These are phyloP conservation scores for Violaceomyces palustris DNA, from an alignment of 1,284 basidiomycete species.

Conservation along the genomic window DNA sequence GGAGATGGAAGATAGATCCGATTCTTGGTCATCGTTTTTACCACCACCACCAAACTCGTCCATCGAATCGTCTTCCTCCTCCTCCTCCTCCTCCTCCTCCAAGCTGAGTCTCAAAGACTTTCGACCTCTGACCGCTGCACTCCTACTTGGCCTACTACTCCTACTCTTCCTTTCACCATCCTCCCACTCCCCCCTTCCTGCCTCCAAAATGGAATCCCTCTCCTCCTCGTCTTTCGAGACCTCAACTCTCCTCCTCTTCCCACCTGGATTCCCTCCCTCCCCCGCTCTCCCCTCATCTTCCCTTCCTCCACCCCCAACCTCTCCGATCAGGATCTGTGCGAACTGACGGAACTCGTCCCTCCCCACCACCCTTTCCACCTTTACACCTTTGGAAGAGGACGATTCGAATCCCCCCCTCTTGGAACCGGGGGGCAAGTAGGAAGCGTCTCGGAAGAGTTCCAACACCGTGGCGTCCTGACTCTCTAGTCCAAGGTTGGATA, in stretches of 20 bases:
- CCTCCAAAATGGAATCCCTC: no score
- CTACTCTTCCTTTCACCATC: not conserved
- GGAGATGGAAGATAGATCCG: no score
- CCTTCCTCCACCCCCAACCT: no score
- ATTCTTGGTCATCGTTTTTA: not conserved
- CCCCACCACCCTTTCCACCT: slow-evolving; percentile 25
- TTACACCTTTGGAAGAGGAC: not conserved
- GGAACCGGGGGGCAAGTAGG: slow-evolving; percentile 9
- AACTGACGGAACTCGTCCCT: slow-evolving; percentile 33
- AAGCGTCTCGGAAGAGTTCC: slow-evolving; percentile 21
- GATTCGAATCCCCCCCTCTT: slow-evolving; percentile 1
- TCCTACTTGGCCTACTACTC: slow-evolving; percentile 8
- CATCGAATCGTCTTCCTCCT: slow-evolving; percentile 13
- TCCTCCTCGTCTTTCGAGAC: slow-evolving; percentile 1
- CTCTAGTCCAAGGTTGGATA: slow-evolving; percentile 25
- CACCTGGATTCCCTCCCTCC: not conserved
- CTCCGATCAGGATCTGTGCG: slow-evolving; percentile 14
- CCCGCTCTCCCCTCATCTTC: not conserved
- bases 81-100: slow-evolving; percentile 10
- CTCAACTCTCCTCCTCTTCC: not conserved
- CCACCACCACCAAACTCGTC: slow-evolving; percentile 17
- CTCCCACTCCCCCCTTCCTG: no score
- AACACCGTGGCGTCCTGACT: slow-evolving; percentile 20
- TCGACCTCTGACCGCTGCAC: slow-evolving; percentile 14
- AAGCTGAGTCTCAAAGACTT: slow-evolving; percentile 2